phyloP scores from a whole-genome alignment of 805 yeast species.

The baker's yeast (Saccharomyces cerevisiae) region DNA sequence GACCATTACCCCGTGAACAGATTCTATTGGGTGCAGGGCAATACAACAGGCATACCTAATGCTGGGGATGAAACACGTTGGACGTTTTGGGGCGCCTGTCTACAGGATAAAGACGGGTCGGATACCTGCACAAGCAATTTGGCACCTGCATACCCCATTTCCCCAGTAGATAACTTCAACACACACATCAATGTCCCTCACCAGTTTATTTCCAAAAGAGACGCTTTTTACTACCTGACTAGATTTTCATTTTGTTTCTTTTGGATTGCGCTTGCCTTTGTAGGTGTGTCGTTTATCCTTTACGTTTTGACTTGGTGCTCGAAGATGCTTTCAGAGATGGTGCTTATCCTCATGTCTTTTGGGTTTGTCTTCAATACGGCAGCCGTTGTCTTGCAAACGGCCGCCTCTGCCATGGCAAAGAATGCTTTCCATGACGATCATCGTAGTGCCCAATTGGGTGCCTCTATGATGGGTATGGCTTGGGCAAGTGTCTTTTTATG shows the following conservation, averaged over 20 bases:
- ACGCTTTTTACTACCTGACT: conserved; percentile 53
- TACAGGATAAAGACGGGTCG: conserved; percentile 10
- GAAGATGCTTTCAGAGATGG: conserved; percentile 44
- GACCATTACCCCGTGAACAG: conserved; percentile 49
- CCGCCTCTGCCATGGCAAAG: conserved; percentile 67
- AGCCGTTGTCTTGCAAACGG: conserved; percentile 66
- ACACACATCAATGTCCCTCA: conserved; percentile 45
- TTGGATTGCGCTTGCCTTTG: conserved; percentile 50
- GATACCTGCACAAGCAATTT: conserved; percentile 19
- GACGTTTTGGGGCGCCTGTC: conserved; percentile 78
- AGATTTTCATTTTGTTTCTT: conserved; percentile 59
- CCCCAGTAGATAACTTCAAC: conserved; percentile 66
- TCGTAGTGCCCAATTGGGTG: conserved; percentile 43
- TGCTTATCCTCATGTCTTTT: conserved; percentile 42
- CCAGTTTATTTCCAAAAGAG: conserved; percentile 46
- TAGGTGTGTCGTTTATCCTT: conserved; percentile 53
- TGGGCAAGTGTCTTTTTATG: conserved; percentile 59
- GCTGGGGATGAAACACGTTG: conserved; percentile 54
- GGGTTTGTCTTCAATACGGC: conserved; percentile 50
- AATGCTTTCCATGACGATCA: conserved; percentile 51
- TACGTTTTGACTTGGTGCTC: conserved; percentile 52
- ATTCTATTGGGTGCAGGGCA: conserved; percentile 66
- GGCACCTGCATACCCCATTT: conserved; percentile 65
- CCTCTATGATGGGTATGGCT: conserved; percentile 48
- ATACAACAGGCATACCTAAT: conserved; percentile 46